phyloP scores from a whole-genome alignment of 495 filamentous ascomycete genomes.

The Penicillium antarcticum region DNA sequence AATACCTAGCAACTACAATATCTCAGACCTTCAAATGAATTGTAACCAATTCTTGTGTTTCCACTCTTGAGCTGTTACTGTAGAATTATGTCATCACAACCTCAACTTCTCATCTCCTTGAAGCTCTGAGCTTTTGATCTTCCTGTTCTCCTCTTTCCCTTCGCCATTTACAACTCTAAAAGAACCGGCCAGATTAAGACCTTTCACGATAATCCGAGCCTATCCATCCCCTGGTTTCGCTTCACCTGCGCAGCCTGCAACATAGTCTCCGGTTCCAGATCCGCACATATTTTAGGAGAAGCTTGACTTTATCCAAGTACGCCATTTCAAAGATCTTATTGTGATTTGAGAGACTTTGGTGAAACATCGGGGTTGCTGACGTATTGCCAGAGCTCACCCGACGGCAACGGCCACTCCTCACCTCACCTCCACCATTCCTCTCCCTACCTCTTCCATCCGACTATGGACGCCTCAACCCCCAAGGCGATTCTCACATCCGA shows the following conservation, averaged over 20 bases:
- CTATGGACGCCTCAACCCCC: conserved; percentile 38
- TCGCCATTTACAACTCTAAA: background rate
- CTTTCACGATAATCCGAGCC: background rate
- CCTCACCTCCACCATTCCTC: conserved; percentile 17
- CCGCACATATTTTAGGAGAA: conserved; percentile 14
- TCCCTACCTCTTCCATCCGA: conserved; percentile 15
- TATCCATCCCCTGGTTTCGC: background rate
- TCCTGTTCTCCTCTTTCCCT: background rate
- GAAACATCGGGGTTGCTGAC: conserved; percentile 17
- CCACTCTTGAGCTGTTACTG: conserved; percentile 15
- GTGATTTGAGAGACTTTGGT: background rate
- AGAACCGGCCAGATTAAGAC: background rate
- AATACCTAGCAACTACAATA: background rate
- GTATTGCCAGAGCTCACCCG: conserved; percentile 31
- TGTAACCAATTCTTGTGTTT: no score
- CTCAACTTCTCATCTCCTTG: conserved; percentile 12
- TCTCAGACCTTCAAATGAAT: background rate
- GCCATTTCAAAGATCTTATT: background rate
- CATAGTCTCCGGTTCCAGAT: conserved; percentile 24
- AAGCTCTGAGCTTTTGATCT: conserved; percentile 5
- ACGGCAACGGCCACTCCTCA: conserved; percentile 20
- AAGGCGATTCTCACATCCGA: conserved; percentile 44
- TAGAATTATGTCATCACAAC: conserved; percentile 45
- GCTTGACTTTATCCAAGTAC: conserved; percentile 20
- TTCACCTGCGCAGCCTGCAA: conserved; percentile 32